Percentiles rank a stretch among this genome's conserved stretches.
Conservation (phyloP, 768 basidiomycete genomes). For the Paxillus rubicundulus region DNA sequence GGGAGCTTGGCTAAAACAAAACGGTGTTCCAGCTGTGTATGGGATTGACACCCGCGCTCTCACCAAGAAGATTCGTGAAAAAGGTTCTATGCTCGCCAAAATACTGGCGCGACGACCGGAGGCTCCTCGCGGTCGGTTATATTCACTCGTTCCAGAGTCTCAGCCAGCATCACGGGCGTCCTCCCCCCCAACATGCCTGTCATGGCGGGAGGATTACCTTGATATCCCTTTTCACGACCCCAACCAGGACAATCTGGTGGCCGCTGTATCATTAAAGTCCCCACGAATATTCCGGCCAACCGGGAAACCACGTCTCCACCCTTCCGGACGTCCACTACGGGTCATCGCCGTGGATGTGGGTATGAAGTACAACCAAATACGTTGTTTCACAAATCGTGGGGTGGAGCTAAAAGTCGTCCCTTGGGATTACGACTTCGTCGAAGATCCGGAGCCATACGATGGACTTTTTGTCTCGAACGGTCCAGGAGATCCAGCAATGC, state of each 20-base stretch:
- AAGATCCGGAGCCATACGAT: conserved; percentile 80
- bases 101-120: conserved; percentile 64
- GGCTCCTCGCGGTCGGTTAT: conserved; percentile 38
- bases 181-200: conserved; percentile 49
- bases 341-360: conserved; percentile 94
- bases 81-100: conserved; percentile 89
- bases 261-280: conserved; percentile 71
- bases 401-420: conserved; percentile 96
- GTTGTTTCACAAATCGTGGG: conserved; percentile 90
- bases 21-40: conserved; percentile 89
- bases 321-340: conserved; percentile 76
- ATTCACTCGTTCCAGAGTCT: conserved; percentile 36
- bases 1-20: conserved; percentile 91
- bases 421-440: conserved; percentile 91
- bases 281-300: conserved; percentile 70
- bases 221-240: conserved; percentile 85
- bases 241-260: conserved; percentile 87
- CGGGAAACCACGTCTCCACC: conserved; percentile 58
- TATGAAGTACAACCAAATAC: conserved; percentile 99
- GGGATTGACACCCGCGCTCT: conserved; percentile 96
- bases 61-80: conserved; percentile 93
- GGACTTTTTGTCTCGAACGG: conserved; percentile 98
- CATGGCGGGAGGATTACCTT: conserved; percentile 83
- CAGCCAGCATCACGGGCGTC: conserved; percentile 46
- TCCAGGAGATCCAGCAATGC: conserved; percentile 92